A percentile compares a stretch with the other conserved stretches of the same genome.
phyloP scores from a whole-genome alignment of 495 filamentous ascomycete genomes.

The Sporormia fimetaria region DNA sequence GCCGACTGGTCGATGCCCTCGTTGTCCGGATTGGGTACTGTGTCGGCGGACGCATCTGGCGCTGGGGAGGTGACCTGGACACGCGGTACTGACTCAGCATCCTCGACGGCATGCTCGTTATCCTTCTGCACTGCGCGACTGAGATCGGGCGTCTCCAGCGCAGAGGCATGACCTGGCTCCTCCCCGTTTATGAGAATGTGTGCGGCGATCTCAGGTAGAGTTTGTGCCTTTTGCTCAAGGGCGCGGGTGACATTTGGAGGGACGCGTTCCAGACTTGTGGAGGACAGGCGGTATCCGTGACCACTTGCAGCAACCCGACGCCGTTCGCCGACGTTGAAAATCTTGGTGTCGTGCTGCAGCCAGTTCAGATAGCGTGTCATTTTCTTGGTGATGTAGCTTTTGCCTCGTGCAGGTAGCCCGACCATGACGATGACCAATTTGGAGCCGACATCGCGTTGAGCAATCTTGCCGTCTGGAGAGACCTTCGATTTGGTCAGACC shows the following conservation, averaged over 20 bases:
- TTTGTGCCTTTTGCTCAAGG: neutral
- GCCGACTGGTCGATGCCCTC: constrained; percentile 76
- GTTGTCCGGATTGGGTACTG: constrained; percentile 7
- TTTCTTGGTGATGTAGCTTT: constrained; percentile 98
- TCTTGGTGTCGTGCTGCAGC: constrained; percentile 87
- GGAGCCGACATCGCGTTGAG: constrained; percentile 80
- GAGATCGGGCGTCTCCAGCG: constrained; percentile 11
- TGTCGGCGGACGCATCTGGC: constrained; percentile 9
- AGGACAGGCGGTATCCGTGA: constrained; percentile 17
- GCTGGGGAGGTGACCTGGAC: constrained; percentile 21
- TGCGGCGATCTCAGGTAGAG: constrained; percentile 24
- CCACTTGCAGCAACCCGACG: constrained; percentile 64
- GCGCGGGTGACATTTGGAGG: constrained; percentile 4
- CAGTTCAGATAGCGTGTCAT: constrained; percentile 88
- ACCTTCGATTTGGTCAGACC: constrained; percentile 84
- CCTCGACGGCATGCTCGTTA: constrained; percentile 5
- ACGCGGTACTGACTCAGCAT: constrained; percentile 7
- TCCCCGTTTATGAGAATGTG: constrained; percentile 33
- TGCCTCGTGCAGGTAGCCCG: constrained; percentile 84
- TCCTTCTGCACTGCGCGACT: constrained; percentile 3
- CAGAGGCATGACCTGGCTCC: constrained; percentile 3
- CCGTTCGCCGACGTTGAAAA: constrained; percentile 95
- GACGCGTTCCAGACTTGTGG: constrained; percentile 6
- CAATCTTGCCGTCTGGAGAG: constrained; percentile 87
- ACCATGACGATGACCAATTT: constrained; percentile 99